A percentile compares a stretch with the other conserved stretches of the same genome.
Conservation (phyloP, 2,329 filamentous ascomycete genomes). For the Diplodia scrobiculata region DNA sequence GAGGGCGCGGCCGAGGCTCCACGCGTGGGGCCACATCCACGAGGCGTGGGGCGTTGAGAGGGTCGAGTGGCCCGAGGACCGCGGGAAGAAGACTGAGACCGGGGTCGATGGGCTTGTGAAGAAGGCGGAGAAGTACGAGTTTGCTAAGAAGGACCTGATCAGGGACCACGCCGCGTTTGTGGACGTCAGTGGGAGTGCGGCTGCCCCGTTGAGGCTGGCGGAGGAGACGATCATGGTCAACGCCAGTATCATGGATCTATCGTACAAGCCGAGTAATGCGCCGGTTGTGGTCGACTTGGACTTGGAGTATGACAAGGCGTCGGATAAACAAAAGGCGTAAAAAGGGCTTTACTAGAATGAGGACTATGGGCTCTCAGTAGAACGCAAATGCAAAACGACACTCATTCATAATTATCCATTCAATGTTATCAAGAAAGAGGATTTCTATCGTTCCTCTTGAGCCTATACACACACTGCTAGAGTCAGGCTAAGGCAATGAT, state of each 20-base stretch:
- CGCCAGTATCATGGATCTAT: slow-evolving; percentile 58
- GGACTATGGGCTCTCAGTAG: background rate
- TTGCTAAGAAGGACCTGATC: slow-evolving; percentile 33
- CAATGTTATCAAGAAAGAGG: background rate
- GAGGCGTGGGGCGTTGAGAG: slow-evolving; percentile 50
- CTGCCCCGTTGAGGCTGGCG: slow-evolving; percentile 46
- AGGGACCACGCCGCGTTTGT: slow-evolving; percentile 38
- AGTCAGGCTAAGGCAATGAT: background rate
- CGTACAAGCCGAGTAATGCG: slow-evolving; percentile 54
- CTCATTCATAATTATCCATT: background rate
- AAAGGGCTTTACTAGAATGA: background rate
- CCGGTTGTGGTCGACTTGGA: slow-evolving; percentile 62
- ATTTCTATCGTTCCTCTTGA: background rate
- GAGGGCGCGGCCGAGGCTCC: slow-evolving; percentile 56
- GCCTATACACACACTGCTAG: background rate
- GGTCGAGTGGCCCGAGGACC: slow-evolving; percentile 43
- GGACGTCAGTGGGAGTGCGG: slow-evolving; percentile 38
- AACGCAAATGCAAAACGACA: background rate
- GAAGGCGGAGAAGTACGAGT: slow-evolving; percentile 27
- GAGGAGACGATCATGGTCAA: slow-evolving; percentile 61
- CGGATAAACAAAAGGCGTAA: background rate
- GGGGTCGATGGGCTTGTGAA: slow-evolving; percentile 1
- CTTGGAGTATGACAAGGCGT: slow-evolving; percentile 30
- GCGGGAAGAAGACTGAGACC: background rate
- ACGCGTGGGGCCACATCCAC: slow-evolving; percentile 66